A percentile compares a stretch with the other conserved stretches of the same genome.
phyloP scores from a whole-genome alignment of 164 flowering plant species.

The Macadamia tetraphylla region DNA sequence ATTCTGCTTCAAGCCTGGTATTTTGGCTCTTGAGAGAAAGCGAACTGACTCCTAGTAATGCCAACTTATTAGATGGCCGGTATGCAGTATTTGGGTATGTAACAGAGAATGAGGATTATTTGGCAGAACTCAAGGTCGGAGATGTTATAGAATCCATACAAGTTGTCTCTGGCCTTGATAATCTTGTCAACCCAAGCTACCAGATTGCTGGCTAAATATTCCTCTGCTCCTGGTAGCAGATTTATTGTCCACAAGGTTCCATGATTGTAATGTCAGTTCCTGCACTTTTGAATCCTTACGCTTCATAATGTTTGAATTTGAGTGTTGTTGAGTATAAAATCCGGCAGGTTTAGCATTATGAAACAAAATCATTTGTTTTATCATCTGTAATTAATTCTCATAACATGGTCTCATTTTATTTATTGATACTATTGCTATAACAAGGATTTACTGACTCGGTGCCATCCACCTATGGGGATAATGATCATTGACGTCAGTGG shows the following conservation, averaged over 20 bases:
- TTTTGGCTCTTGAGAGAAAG: slow-evolving; percentile 98
- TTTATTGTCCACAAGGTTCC: background rate
- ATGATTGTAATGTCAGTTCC: background rate
- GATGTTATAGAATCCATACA: slow-evolving; percentile 88
- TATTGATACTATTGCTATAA: too few species aligned
- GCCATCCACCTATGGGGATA: too few species aligned
- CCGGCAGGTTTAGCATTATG: too few species aligned
- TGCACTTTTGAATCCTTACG: background rate
- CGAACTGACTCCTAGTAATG: slow-evolving; percentile 91
- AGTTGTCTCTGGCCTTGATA: slow-evolving; percentile 89
- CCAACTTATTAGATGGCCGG: slow-evolving; percentile 92
- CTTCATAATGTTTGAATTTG: too few species aligned
- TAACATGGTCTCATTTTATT: too few species aligned
- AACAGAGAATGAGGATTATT: slow-evolving; percentile 68
- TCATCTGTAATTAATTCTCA: too few species aligned
- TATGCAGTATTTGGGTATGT: slow-evolving; percentile 95
- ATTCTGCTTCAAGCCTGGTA: slow-evolving; percentile 88
- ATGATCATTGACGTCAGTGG: too few species aligned
- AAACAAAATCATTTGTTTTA: too few species aligned
- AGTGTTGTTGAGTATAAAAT: too few species aligned
- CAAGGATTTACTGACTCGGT: too few species aligned
- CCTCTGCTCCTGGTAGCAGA: background rate
- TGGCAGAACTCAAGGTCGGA: slow-evolving; percentile 96
- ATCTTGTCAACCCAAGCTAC: slow-evolving; percentile 88
- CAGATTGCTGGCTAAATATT: slow-evolving; percentile 68